phyloP scores from a whole-genome alignment of 495 filamentous ascomycete genomes.

The Penicillium bovifimosum region DNA sequence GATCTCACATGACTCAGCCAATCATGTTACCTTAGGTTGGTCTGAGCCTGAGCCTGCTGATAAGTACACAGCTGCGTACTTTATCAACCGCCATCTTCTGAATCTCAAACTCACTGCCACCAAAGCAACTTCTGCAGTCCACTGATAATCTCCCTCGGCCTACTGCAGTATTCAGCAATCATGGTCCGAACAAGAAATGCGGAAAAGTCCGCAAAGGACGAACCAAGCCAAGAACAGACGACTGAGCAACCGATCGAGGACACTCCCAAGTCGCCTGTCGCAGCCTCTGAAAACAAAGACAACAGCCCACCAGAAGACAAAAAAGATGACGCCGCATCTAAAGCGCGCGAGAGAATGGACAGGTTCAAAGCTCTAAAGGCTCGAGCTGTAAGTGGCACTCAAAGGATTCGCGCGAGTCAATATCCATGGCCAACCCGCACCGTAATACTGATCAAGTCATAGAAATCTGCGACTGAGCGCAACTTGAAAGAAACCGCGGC shows the following conservation, averaged over 20 bases:
- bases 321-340: conserved; percentile 28
- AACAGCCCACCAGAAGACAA: conserved; percentile 7
- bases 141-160: neutral
- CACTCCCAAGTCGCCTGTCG: conserved; percentile 2
- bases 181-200: conserved; percentile 18
- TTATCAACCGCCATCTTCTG: neutral
- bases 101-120: neutral
- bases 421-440: neutral
- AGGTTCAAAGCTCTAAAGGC: conserved; percentile 80
- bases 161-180: neutral
- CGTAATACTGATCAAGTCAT: conserved; percentile 13
- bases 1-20: too few species aligned
- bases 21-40: too few species aligned
- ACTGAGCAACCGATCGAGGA: conserved; percentile 7
- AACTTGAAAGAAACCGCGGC: conserved; percentile 80
- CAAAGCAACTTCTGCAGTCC: neutral
- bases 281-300: conserved; percentile 6
- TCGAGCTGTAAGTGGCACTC: conserved; percentile 51
- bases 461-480: conserved; percentile 67
- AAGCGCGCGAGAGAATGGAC: conserved; percentile 32
- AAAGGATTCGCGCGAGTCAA: neutral
- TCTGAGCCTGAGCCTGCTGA: too few species aligned
- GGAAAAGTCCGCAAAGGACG: conserved; percentile 9
- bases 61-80: too few species aligned
- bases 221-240: conserved; percentile 3